A percentile compares a stretch with the other conserved stretches of the same genome.
Evolutionary conservation across 2,329 filamentous ascomycete species (phyloP).

Genomic region (Stagonosporopsis vannaccii): DNA sequence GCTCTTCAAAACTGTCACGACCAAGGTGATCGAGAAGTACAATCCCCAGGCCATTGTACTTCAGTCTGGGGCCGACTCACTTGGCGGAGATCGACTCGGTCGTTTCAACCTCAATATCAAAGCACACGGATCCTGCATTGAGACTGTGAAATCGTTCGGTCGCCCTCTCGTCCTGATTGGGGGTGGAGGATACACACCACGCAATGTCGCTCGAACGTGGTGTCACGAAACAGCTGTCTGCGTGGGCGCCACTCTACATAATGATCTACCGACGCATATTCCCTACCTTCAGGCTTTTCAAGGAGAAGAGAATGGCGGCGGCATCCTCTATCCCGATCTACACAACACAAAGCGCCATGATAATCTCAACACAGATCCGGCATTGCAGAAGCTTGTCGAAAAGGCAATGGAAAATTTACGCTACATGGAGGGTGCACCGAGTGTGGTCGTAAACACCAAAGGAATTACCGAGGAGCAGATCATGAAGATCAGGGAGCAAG

Average conservation of each 20-base stretch:
- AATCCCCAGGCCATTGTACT: slow-evolving; percentile 90
- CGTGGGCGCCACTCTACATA: slow-evolving; percentile 74
- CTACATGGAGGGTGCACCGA: slow-evolving; percentile 84
- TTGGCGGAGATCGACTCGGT: slow-evolving; percentile 91
- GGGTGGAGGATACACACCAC: slow-evolving; percentile 93
- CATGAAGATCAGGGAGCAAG: slow-evolving; percentile 67
- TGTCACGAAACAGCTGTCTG: slow-evolving; percentile 94
- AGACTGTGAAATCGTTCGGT: slow-evolving; percentile 81
- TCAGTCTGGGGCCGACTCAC: slow-evolving; percentile 93
- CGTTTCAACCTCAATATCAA: slow-evolving; percentile 97
- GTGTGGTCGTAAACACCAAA: slow-evolving; percentile 75
- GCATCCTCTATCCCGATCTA: slow-evolving; percentile 84
- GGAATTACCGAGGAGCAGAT: slow-evolving; percentile 75
- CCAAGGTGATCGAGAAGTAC: slow-evolving; percentile 80
- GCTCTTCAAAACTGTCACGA: slow-evolving; percentile 84
- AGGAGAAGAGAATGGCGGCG: slow-evolving; percentile 73
- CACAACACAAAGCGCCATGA: slow-evolving; percentile 74
- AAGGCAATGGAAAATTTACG: slow-evolving; percentile 84
- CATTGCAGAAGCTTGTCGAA: slow-evolving; percentile 76
- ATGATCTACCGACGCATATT: slow-evolving; percentile 78
- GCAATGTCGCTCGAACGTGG: slow-evolving; percentile 96
- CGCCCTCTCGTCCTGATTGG: slow-evolving; percentile 90
- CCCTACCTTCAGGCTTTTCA: slow-evolving; percentile 87
- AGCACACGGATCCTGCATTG: slow-evolving; percentile 90
- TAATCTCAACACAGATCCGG: slow-evolving; percentile 81